Evolutionary conservation across 768 basidiomycete species (phyloP).

Genomic region (Gelatoporia subvermispora): DNA sequence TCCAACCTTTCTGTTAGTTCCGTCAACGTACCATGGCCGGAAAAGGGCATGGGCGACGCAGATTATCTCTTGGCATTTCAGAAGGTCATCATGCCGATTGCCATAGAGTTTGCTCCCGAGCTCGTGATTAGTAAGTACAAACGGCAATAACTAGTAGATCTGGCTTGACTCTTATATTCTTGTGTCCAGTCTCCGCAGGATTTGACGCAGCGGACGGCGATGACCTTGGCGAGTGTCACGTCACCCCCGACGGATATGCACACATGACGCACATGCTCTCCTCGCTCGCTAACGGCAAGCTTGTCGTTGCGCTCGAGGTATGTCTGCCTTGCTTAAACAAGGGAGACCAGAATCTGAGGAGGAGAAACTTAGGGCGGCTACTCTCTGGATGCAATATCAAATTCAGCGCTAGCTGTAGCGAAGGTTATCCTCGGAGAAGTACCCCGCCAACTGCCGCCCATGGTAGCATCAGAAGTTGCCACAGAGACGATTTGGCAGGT

Average conservation of each 20-base stretch:
- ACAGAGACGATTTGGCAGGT: conserved; percentile 90
- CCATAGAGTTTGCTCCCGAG: conserved; percentile 93
- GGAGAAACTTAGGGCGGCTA: conserved; percentile 75
- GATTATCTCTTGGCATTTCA: conserved; percentile 98
- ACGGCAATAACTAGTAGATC: background rate
- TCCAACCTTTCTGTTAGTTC: conserved; percentile 46
- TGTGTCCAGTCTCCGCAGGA: conserved; percentile 81
- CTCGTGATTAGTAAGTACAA: conserved; percentile 81
- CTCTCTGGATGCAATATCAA: conserved; percentile 83
- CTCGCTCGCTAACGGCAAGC: conserved; percentile 78
- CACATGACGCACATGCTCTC: conserved; percentile 99
- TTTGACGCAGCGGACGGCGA: conserved; percentile 97
- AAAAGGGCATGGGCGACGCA: conserved; percentile 82
- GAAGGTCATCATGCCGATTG: conserved; percentile 93
- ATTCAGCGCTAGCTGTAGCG: conserved; percentile 83
- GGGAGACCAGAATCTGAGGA: background rate
- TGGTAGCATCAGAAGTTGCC: conserved; percentile 73
- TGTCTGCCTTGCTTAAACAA: conserved; percentile 7
- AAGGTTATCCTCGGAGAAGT: conserved; percentile 85
- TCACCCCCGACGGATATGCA: conserved; percentile 89
- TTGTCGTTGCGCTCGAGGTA: conserved; percentile 95
- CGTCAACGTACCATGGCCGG: conserved; percentile 96
- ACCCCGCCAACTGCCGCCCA: conserved; percentile 67
- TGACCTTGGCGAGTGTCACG: conserved; percentile 84
- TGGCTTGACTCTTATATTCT: background rate